Base-by-base conservation (phyloP, 345 rosid genomes). In the Lepidium sativum region DNA sequence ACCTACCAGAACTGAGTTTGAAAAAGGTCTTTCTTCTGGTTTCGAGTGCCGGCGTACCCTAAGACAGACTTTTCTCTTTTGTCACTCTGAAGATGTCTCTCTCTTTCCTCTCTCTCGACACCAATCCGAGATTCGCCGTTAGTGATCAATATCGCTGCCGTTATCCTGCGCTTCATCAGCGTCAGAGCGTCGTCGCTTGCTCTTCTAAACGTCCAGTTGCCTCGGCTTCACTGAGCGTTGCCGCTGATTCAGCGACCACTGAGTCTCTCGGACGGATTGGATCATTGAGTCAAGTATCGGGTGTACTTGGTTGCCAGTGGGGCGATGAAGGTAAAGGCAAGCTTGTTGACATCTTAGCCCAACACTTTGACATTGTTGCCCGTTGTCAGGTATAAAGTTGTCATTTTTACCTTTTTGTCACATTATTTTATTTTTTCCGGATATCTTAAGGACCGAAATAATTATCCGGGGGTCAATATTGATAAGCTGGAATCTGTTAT, bases 271-370 rank as follows among this genome's bases (percentile, higher is more conserved):
- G 38, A 61, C 83, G 94, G 34, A 83, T 90, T 73, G 83, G 56
- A 1, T 86, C 92, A 3, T 82, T 94, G 61, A 83, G 95, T 67
- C 97, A 88, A 77, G 97, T 90, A 0, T 78, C 99, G 1, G 99
- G 96, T 49, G 97, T 94, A 13, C 67, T 94, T 38, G 97, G 99
- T 29, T 77, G 80, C 37, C 99, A 94, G 69, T 94, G 99, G 99
- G 97, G 99, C 2, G 99, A 94, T 64, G 99, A 94, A 64, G 99
- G 99, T 11, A 94, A 94, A 75, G 99, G 99, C 64, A 94, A 94
- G 49, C 97, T 94, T 65, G 99, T 94, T 44, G 99, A 88, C 67
- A 86, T 94, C 71, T 78, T 94, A 61, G 96, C 96, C 18, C 67
- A 78, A 33, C 99, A 90, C 32, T 94, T 94, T 69, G 92, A 94